Evolutionary conservation across 2,329 filamentous ascomycete species (phyloP).

Genomic region (Graphilbum sp.): DNA sequence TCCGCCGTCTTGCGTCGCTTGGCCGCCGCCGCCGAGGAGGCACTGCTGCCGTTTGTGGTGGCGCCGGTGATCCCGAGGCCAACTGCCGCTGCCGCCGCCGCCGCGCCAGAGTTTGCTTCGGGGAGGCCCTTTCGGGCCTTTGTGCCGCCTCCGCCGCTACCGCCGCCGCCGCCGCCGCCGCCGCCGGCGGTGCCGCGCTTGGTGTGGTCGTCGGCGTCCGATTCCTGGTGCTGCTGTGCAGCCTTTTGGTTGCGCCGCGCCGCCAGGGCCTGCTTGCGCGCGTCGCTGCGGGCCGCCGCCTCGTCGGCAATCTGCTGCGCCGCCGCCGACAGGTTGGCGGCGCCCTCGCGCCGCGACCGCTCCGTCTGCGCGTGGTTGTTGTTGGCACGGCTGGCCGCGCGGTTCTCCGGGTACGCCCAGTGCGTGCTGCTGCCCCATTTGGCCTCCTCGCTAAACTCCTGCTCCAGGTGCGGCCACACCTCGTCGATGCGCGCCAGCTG

Average conservation of each 20-base stretch:
- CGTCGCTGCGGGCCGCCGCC: conserved; percentile 68
- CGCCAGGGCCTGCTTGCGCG: conserved; percentile 64
- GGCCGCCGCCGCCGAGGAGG: conserved; percentile 26
- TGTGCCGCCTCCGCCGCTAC: conserved; percentile 33
- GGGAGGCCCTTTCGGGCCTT: conserved; percentile 41
- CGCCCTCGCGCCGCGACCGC: conserved; percentile 61
- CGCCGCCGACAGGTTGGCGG: conserved; percentile 60
- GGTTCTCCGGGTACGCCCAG: conserved; percentile 88
- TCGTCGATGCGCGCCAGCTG: conserved; percentile 74
- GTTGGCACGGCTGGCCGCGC: conserved; percentile 38
- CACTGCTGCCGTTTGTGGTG: conserved; percentile 28
- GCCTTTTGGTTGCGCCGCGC: conserved; percentile 56
- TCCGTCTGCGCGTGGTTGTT: conserved; percentile 49
- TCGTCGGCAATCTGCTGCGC: conserved; percentile 67
- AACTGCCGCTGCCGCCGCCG: conserved; percentile 14
- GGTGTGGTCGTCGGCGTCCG: conserved; percentile 60
- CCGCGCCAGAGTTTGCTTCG: conserved; percentile 11
- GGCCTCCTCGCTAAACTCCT: conserved; percentile 86
- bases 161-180: conserved; percentile 41
- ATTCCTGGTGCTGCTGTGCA: conserved; percentile 35
- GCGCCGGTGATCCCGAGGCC: conserved; percentile 52
- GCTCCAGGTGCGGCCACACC: conserved; percentile 71
- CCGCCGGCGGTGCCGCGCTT: conserved; percentile 24
- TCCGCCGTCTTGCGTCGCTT: conserved; percentile 80
- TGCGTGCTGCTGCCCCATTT: conserved; percentile 82